Conservation (phyloP, 73 alveolate species). For the Blepharisma japonicum region DNA sequence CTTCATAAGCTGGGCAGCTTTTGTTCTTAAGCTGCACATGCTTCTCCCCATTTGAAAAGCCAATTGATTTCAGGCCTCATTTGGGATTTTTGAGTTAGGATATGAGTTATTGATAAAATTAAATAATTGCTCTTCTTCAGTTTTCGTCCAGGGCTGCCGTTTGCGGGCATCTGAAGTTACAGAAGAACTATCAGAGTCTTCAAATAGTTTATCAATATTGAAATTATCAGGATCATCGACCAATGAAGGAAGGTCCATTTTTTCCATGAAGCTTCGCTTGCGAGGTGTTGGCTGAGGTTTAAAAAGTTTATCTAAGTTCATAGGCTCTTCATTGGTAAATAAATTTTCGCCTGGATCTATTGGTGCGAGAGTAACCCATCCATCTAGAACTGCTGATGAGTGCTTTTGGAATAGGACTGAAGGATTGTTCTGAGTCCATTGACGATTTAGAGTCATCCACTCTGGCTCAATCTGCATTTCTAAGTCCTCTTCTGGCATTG, state of each 20-base stretch:
- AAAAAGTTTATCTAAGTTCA: too few relatives aligned
- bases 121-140: not conserved
- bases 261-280: conserved; percentile 1
- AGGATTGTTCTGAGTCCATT: conserved; percentile 9
- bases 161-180: not conserved
- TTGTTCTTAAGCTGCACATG: not conserved
- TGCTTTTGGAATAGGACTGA: not conserved
- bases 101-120: not conserved
- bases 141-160: not conserved
- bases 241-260: conserved; percentile 9
- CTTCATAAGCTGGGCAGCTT: not conserved
- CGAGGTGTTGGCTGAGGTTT: too few relatives aligned
- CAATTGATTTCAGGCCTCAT: not conserved
- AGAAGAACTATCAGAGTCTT: not conserved
- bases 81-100: not conserved
- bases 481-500: not conserved
- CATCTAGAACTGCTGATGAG: conserved; percentile 1
- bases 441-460: not conserved
- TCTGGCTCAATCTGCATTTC: conserved; percentile 3
- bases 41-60: conserved; percentile 13
- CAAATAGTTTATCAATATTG: not conserved
- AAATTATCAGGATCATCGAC: conserved; percentile 25
- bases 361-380: not conserved
- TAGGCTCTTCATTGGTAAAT: too few relatives aligned
- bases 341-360: too few relatives aligned